Evolutionary conservation across 2,329 filamentous ascomycete species (phyloP).

Genomic region (Myriosclerotinia scirpicola): DNA sequence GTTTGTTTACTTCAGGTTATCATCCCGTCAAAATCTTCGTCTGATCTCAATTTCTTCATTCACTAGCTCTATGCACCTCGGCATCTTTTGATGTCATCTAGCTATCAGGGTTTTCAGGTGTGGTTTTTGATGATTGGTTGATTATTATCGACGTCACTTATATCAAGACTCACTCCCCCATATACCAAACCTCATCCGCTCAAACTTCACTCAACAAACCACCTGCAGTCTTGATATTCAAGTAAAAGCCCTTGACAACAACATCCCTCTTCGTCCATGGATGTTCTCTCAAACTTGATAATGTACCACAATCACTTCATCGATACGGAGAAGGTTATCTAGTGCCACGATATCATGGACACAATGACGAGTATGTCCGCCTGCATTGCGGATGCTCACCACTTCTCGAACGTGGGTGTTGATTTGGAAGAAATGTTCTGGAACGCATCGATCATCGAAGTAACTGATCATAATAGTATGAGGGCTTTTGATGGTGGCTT

Average conservation of each 20-base stretch:
- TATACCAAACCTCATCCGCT: neutral
- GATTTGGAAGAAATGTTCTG: too few relatives aligned
- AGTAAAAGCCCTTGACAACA: neutral
- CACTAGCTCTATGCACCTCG: neutral
- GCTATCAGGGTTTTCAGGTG: neutral
- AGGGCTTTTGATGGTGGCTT: neutral
- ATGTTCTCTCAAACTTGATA: neutral
- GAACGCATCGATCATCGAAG: neutral
- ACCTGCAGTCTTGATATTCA: neutral
- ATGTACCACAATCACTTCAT: neutral
- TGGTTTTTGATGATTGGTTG: neutral
- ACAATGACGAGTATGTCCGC: too few relatives aligned
- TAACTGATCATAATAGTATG: neutral
- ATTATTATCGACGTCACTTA: neutral
- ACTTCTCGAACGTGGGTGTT: neutral
- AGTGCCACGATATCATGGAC: neutral
- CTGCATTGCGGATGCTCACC: neutral
- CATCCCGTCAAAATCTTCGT: constrained; percentile 1
- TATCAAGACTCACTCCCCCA: neutral
- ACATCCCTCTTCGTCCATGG: neutral
- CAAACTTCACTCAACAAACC: neutral
- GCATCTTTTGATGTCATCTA: neutral
- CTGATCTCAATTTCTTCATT: constrained; percentile 8
- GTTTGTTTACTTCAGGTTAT: constrained; percentile 2
- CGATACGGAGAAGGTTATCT: neutral